phyloP scores from a whole-genome alignment of 345 rosid genomes.

The Stellera chamaejasme region DNA sequence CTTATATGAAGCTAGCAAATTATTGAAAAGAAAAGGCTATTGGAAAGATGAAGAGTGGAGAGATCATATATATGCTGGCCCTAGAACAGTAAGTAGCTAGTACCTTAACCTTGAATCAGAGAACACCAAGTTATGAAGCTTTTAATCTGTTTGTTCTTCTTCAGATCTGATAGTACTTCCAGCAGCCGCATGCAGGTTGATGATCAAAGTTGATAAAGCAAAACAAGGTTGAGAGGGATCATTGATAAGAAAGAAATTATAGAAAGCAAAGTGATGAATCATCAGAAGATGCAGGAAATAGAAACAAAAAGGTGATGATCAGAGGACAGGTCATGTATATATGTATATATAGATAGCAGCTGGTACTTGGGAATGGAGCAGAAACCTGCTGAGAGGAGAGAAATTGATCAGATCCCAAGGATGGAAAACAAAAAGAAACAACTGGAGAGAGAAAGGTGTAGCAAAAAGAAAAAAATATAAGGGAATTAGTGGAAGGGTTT shows the following conservation, averaged over 20 bases:
- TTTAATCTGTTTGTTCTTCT: too few relatives aligned
- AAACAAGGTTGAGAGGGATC: too few relatives aligned
- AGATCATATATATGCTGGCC: not conserved
- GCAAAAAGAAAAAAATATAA: constrained; percentile 35
- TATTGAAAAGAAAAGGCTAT: not conserved
- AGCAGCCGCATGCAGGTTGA: too few relatives aligned
- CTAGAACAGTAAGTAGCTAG: not conserved
- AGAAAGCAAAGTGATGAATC: too few relatives aligned
- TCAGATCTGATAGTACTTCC: too few relatives aligned
- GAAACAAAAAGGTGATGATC: constrained; percentile 5
- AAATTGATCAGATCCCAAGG: constrained; percentile 65
- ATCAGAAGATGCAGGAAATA: constrained; percentile 3
- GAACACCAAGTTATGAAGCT: too few relatives aligned
- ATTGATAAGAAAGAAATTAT: too few relatives aligned
- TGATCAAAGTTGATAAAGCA: too few relatives aligned
- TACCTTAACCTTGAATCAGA: too few relatives aligned
- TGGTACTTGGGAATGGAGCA: constrained; percentile 57
- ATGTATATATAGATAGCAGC: constrained; percentile 19
- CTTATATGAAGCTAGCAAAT: too few relatives aligned
- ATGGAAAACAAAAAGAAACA: constrained; percentile 12
- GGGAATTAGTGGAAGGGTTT: constrained; percentile 8
- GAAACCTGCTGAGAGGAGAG: constrained; percentile 18
- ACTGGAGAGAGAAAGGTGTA: constrained; percentile 8
- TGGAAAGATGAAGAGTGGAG: not conserved
- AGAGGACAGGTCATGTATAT: not conserved